Conservation (phyloP, 805 yeast species). For the Monosporozyma aerobia region DNA sequence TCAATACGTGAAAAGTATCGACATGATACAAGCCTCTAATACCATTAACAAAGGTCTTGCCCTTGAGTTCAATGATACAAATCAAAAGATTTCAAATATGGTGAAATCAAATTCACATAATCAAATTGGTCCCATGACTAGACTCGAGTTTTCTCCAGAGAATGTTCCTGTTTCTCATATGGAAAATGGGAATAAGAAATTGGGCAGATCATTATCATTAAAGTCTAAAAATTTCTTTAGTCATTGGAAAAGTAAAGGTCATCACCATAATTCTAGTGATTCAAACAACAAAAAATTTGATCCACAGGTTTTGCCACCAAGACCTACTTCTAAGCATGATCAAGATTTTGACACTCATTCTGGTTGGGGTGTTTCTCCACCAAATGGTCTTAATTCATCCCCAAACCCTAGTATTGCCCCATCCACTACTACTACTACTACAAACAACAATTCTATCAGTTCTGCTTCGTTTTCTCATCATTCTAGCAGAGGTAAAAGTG, state of each 20-base stretch:
- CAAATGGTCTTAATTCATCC: not conserved
- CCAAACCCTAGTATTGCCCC: not conserved
- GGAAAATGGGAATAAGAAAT: conserved; percentile 4
- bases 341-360: conserved; percentile 22
- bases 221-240: conserved; percentile 24
- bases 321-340: not conserved
- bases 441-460: not conserved
- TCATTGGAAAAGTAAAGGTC: conserved; percentile 11
- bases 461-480: not conserved
- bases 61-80: not conserved
- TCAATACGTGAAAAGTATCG: not conserved
- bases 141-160: not conserved
- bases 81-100: not conserved
- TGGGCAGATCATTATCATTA: conserved; percentile 29
- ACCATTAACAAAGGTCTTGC: not conserved
- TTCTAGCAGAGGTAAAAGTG: conserved; percentile 24
- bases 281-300: not conserved
- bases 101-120: not conserved
- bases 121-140: not conserved
- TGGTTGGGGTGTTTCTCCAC: conserved; percentile 27
- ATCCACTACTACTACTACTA: too few species aligned
- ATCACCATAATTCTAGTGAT: not conserved
- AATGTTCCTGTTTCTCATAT: not conserved
- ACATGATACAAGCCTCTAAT: not conserved
- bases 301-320: not conserved